Evolutionary conservation across 176 grass and related monocot genomes (phyloP), one percentile per base, ranked within the genome.

Genomic region (Musa beccarii): DNA sequence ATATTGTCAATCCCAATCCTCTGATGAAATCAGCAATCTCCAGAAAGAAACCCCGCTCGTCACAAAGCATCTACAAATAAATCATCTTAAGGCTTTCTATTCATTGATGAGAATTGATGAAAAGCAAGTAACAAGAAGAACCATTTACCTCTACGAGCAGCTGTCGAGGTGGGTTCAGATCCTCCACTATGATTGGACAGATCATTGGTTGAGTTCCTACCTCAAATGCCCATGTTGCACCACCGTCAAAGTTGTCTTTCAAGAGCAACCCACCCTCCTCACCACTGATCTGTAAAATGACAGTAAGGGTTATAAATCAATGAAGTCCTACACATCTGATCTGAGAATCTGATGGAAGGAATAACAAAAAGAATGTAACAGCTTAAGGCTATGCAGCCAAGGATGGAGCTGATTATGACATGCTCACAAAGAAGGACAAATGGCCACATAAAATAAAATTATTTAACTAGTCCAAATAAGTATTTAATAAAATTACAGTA

Each of bases 21-120:
- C 79, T 87, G 63, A 89, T 87, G 21, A 87, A 92, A 67, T 92
- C 90, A 73, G 90, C 90, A 76, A 92, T 92, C 83, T 89, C 90
- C 82, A 89, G 79, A 68, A 92, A 89, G 52, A 92, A 85, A 51
- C 87, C 90, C 71, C 79, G 83, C 66, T 92, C 90, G 70, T 92
- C 84, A 2, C 87, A 92, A 77, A 92, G 80, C 79, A 92, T 92
- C 90, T 92, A 80, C 21, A 22, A 0, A 83, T 51, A 52, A 22
- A 15, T 16, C 23, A 70, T 49, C 64, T 25, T 3, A 51, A 79
- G 50, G 76, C 55, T 54, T 68, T 54, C 59, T 62, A 71, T n/a
- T 26, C 1, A 43, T 20, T 23, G 1, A 51, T 51, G 8, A 51
- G 49, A 20, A 51, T 51, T 71, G 49, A 14, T 10, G 14, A 51